A percentile compares a stretch with the other conserved stretches of the same genome.
These are phyloP conservation scores for Ramularia collo-cygni DNA, from an alignment of 2,329 filamentous ascomycete genomes.

Conservation along the genomic window DNA sequence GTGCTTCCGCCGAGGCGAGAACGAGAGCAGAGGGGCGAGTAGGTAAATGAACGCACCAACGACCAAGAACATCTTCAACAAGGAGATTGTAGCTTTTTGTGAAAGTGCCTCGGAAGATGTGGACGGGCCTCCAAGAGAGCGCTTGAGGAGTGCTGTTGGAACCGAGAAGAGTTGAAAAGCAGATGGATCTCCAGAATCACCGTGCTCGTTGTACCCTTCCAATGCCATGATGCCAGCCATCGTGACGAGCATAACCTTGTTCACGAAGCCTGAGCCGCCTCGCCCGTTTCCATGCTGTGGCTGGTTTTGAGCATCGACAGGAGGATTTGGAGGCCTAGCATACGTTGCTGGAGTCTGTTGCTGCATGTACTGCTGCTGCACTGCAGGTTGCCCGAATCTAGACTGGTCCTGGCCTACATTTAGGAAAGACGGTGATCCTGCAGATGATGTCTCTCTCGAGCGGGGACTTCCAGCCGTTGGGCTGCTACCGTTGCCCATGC, in stretches of 20 bases:
- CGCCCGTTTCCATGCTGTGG: constrained; percentile 33
- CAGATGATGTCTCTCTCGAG: constrained; percentile 23
- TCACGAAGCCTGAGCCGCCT: constrained; percentile 45
- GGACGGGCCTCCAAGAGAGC: constrained; percentile 16
- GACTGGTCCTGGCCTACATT: constrained; percentile 22
- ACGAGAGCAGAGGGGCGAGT: constrained; percentile 50
- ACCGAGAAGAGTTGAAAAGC: constrained; percentile 38
- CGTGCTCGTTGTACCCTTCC: constrained; percentile 60
- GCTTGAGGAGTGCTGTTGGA: constrained; percentile 32
- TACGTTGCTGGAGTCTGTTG: constrained; percentile 28
- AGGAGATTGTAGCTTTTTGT: constrained; percentile 30
- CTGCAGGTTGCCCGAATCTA: constrained; percentile 18
- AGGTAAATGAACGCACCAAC: constrained; percentile 51
- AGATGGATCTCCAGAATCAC: constrained; percentile 48
- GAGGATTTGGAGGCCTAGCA: constrained; percentile 25
- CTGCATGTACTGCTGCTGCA: constrained; percentile 30
- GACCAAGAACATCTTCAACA: constrained; percentile 46
- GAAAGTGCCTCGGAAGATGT: constrained; percentile 19
- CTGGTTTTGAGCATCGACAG: constrained; percentile 30
- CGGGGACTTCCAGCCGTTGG: constrained; percentile 16
- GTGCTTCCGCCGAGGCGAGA: constrained; percentile 50
- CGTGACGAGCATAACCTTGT: constrained; percentile 87
- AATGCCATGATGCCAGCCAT: constrained; percentile 87
- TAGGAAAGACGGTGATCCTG: constrained; percentile 20
- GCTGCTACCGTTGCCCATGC: constrained; percentile 15